Evolutionary conservation across 2,329 filamentous ascomycete species (phyloP), one percentile per base, ranked within the genome.

Genomic region (Alternaria infectoria): DNA sequence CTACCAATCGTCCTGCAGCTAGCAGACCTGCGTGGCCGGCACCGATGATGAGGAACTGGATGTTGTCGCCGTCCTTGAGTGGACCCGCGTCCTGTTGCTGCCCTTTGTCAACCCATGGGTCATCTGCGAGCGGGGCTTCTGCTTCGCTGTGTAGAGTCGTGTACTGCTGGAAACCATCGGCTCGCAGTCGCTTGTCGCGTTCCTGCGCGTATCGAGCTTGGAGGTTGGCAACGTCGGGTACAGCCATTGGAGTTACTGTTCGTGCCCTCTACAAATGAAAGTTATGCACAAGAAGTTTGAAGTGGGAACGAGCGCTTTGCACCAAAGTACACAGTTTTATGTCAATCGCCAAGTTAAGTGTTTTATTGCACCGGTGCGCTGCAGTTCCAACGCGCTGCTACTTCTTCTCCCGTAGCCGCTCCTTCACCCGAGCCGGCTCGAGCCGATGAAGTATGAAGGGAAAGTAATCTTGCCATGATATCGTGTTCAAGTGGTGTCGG

Each of bases 1-100:
- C 66, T 26, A 82, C 69, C n/a, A 83, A 67, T 2, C 78, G 74
- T 45, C 54, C 59, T 61, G 45, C 54, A 46, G 46, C 45, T 15
- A 61, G 19, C 5, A 61, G n/a, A 7, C 46, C 25, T 7, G 26
- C 54, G 15, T 61, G 59, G 6, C 59, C 59, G 26, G 54, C 54
- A 17, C 45, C 59, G 26, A 61, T 61, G 45, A 57, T 57, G 17
- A 52, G 36, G n/a, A 61, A 50, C 30, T 61, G 52, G 12, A 61
- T 57, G 45, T 57, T 51, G 23, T 51, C 54, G 9, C 26, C 46
- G 21, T 61, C 54, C 54, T 52, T 61, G 36, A 61, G 59, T 19
- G 26, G 59, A 19, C 36, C 46, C 9, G 36, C 17, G 30, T 46
- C 45, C 19, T 51, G 25, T 32, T 51, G 59, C 32, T 60, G 30